Evolutionary conservation across 1,139 yeast species (phyloP).

Genomic region (Scheffersomyces cryptocercus): DNA sequence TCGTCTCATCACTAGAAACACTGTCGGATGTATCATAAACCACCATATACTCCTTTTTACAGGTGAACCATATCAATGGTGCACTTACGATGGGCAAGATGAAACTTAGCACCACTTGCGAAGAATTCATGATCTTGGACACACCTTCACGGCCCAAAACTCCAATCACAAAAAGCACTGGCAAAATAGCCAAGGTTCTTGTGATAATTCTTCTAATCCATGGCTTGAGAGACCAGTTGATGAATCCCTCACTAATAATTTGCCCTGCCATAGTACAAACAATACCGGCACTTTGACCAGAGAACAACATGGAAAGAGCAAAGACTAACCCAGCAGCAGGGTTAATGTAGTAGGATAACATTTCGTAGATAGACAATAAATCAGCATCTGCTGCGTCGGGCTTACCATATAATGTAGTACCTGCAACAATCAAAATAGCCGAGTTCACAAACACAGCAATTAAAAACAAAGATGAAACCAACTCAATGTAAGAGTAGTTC

Average conservation of each 20-base stretch:
- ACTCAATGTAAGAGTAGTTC: slow-evolving; percentile 66
- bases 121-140: slow-evolving; percentile 64
- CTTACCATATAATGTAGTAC: slow-evolving; percentile 67
- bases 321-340: slow-evolving; percentile 78
- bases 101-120: slow-evolving; percentile 74
- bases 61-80: slow-evolving; percentile 75
- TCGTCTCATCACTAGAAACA: slow-evolving; percentile 8
- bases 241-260: slow-evolving; percentile 80
- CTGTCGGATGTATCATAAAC: slow-evolving; percentile 33
- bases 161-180: slow-evolving; percentile 64
- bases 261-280: slow-evolving; percentile 89
- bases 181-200: slow-evolving; percentile 68
- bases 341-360: slow-evolving; percentile 57
- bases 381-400: slow-evolving; percentile 73
- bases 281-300: slow-evolving; percentile 84
- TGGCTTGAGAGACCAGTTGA: slow-evolving; percentile 72
- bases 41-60: slow-evolving; percentile 59
- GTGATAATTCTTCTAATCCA: slow-evolving; percentile 77
- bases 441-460: slow-evolving; percentile 79
- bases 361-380: slow-evolving; percentile 64
- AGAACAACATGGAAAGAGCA: slow-evolving; percentile 70
- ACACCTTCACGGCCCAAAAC: slow-evolving; percentile 68
- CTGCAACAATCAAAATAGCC: slow-evolving; percentile 75
- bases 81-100: slow-evolving; percentile 75
- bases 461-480: slow-evolving; percentile 65